Evolutionary conservation across 768 basidiomycete species (phyloP), one percentile per base, ranked within the genome.

Genomic region (Podaxis rugospora): DNA sequence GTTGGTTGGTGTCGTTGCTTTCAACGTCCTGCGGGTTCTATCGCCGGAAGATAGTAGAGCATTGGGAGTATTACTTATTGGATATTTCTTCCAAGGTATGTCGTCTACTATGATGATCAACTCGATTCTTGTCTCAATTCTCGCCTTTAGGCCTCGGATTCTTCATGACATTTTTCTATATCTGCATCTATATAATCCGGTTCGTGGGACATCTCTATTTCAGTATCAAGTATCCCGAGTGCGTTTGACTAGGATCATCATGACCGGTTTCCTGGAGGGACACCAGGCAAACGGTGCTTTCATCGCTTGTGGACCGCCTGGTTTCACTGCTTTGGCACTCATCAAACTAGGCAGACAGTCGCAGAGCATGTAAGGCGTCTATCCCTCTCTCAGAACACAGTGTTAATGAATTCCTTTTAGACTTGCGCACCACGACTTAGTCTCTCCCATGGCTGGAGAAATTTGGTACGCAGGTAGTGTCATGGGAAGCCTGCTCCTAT

Each of bases 101-200:
- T 32, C 32, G 7, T 10, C 13, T 9, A 16, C 6, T 2, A 18
- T 23, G 13, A 23, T 16, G 4, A n/a, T 16, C 25, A 4, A 11
- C 5, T 5, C 3, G n/a, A 21, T 53, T 21, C 5, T n/a, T 47
- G n/a, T 53, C 44, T 36, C 42, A 25, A n/a, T 11, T 37, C 3
- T 25, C n/a, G 18, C 36, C 5, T 25, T 3, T 40, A 77, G 75
- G 78, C 2, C 68, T 79, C 21, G 78, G 80, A 5, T 79, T 78
- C 69, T 80, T 80, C 70, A 75, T 80, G 73, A 79, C 79, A 10
- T 77, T 79, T 66, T 78, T 80, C 65, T 81, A 82, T 61, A 75
- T 82, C 40, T 78, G 78, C 66, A 79, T 80, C 46, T 82, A 81
- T 61, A 71, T 82, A 54, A 75, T 80, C 52, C 72, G 78, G 74